These are phyloP conservation scores for Saccharomyces jurei DNA, from an alignment of 805 yeast genomes.

Conservation along the genomic window DNA sequence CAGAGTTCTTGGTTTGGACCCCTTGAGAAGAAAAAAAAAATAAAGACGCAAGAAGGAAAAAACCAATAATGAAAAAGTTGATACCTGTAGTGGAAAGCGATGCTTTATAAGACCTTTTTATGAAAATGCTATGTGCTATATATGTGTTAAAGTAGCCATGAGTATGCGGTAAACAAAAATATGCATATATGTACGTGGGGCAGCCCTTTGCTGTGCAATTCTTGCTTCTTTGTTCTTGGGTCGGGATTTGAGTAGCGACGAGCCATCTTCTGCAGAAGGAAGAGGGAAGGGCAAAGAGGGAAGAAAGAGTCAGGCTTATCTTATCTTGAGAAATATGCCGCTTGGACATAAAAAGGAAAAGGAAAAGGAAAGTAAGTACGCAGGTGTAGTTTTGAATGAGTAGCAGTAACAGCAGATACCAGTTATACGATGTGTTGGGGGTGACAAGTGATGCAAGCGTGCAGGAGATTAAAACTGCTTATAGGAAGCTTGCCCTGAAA, in stretches of 20 bases:
- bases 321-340: background rate
- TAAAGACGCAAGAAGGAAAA: background rate
- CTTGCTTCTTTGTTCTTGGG: background rate
- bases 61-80: background rate
- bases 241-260: background rate
- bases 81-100: background rate
- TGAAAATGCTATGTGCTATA: background rate
- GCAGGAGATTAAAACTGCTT: conserved; percentile 74
- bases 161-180: background rate
- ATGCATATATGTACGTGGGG: background rate
- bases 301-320: background rate
- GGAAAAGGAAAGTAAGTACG: background rate
- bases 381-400: background rate
- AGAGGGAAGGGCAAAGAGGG: background rate
- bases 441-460: conserved; percentile 57
- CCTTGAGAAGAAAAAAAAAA: background rate
- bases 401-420: conserved; percentile 1
- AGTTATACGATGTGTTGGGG: conserved; percentile 58
- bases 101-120: background rate
- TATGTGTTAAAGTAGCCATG: background rate
- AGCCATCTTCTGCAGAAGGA: background rate
- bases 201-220: background rate
- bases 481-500: conserved; percentile 70
- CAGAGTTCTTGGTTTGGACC: background rate
- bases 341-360: background rate